Evolutionary conservation across 495 filamentous ascomycete species (phyloP).

Genomic region (Parachaetomium inaequale): DNA sequence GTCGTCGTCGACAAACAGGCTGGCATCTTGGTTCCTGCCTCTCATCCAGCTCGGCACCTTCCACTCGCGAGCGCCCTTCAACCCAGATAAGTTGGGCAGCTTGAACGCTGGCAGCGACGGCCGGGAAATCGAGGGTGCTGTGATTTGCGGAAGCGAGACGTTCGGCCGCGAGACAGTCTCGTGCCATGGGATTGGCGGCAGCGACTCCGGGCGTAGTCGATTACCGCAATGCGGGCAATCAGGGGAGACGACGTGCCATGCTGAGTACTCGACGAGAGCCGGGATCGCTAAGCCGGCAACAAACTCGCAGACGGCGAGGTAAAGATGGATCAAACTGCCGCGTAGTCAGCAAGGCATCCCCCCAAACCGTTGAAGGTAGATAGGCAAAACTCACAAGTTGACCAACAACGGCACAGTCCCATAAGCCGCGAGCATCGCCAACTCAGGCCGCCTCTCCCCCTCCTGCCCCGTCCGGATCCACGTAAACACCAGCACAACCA

Average conservation of each 20-base stretch:
- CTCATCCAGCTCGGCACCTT: slow-evolving; percentile 33
- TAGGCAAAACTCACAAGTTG: slow-evolving; percentile 39
- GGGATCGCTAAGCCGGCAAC: slow-evolving; percentile 39
- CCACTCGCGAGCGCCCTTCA: slow-evolving; percentile 27
- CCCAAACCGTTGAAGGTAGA: not conserved
- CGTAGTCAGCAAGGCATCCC: not conserved
- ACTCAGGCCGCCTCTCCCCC: slow-evolving; percentile 21
- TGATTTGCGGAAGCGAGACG: slow-evolving; percentile 17
- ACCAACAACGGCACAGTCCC: slow-evolving; percentile 39
- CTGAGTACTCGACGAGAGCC: slow-evolving; percentile 33
- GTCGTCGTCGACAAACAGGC: slow-evolving; percentile 32
- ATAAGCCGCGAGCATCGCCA: slow-evolving; percentile 42
- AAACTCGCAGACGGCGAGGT: slow-evolving; percentile 38
- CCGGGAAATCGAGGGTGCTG: slow-evolving; percentile 5
- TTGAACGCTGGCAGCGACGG: slow-evolving; percentile 11
- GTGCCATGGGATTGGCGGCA: slow-evolving; percentile 38
- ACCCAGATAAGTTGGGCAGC: slow-evolving; percentile 10
- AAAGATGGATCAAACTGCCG: slow-evolving; percentile 37
- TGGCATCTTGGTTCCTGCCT: slow-evolving; percentile 16
- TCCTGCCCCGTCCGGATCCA: slow-evolving; percentile 28
- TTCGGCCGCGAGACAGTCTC: slow-evolving; percentile 30
- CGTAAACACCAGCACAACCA: slow-evolving; percentile 41
- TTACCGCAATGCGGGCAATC: slow-evolving; percentile 42
- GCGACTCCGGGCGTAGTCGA: slow-evolving; percentile 33
- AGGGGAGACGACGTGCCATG: slow-evolving; percentile 36